These are phyloP conservation scores for Viola pubescens DNA, from an alignment of 441 rosid genomes.

Conservation along the genomic window DNA sequence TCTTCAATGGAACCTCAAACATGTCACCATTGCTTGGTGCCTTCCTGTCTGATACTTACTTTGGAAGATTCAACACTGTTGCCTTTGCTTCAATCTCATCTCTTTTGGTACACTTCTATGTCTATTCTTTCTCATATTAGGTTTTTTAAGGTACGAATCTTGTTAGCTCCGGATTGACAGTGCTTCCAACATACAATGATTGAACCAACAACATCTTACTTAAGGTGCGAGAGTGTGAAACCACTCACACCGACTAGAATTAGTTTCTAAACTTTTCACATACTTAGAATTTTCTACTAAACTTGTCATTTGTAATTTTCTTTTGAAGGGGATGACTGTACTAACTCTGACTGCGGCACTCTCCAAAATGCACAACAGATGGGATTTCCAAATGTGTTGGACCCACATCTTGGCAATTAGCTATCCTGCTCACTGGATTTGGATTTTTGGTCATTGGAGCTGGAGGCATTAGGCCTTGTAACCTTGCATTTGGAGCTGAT, in stretches of 20 bases:
- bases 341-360: constrained; percentile 38
- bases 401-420: constrained; percentile 37
- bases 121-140: neutral
- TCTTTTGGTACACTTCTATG: constrained; percentile 27
- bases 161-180: neutral
- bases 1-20: constrained; percentile 38
- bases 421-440: constrained; percentile 25
- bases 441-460: constrained; percentile 41
- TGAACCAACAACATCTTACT: too few species aligned
- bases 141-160: neutral
- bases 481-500: constrained; percentile 56
- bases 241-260: too few species aligned
- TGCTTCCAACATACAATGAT: too few species aligned
- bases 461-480: constrained; percentile 57
- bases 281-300: neutral
- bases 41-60: constrained; percentile 36
- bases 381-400: constrained; percentile 18
- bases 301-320: neutral
- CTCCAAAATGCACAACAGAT: constrained; percentile 30
- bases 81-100: constrained; percentile 36
- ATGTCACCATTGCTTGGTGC: constrained; percentile 46
- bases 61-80: constrained; percentile 44
- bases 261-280: neutral
- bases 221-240: too few species aligned
- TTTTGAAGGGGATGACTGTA: constrained; percentile 41